phyloP scores from a whole-genome alignment of 1,284 basidiomycete species.

The Heterobasidion parviporum region DNA sequence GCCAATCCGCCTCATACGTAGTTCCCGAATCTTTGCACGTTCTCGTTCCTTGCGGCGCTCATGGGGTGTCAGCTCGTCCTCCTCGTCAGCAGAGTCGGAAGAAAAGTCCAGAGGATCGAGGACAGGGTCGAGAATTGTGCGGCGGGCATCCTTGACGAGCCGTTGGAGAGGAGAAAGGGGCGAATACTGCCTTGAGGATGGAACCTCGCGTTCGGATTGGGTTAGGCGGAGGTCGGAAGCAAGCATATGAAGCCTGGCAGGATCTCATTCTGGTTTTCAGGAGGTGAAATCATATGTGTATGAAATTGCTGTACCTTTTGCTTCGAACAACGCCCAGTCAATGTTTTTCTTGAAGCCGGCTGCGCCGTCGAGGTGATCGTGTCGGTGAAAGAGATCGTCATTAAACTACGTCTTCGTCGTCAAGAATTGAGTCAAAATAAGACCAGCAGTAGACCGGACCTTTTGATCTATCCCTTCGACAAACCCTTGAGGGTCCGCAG shows the following conservation, averaged over 20 bases:
- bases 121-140: conserved; percentile 52
- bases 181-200: conserved; percentile 30
- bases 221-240: conserved; percentile 28
- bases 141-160: conserved; percentile 46
- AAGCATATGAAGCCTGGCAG: conserved; percentile 37
- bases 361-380: conserved; percentile 30
- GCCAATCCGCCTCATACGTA: conserved; percentile 43
- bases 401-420: conserved; percentile 20
- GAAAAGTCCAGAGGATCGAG: conserved; percentile 29
- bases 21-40: conserved; percentile 43
- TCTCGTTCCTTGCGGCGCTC: conserved; percentile 33
- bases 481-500: conserved; percentile 23
- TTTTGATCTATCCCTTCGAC: conserved; percentile 22
- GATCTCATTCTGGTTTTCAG: conserved; percentile 20
- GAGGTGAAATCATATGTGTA: neutral
- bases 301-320: conserved; percentile 29
- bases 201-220: conserved; percentile 18
- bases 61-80: conserved; percentile 29
- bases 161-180: conserved; percentile 53
- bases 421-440: conserved; percentile 1
- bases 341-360: conserved; percentile 33
- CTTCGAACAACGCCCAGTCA: conserved; percentile 43
- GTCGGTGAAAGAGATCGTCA: conserved; percentile 31
- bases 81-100: conserved; percentile 29
- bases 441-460: conserved; percentile 18